Conservation (phyloP, 345 rosid genomes). For the Moringa oleifera region DNA sequence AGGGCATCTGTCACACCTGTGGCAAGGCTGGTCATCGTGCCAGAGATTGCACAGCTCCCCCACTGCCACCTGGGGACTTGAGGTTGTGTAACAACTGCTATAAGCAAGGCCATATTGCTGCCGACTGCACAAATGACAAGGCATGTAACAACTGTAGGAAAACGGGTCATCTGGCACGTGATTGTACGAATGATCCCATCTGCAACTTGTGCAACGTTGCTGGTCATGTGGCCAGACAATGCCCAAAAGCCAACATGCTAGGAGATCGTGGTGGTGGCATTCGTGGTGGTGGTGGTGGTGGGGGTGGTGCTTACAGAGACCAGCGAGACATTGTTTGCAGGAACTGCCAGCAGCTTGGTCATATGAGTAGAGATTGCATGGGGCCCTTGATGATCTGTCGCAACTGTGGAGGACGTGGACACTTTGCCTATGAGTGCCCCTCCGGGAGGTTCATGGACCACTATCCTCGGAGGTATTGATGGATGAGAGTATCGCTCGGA, state of each 20-base stretch:
- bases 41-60: constrained; percentile 71
- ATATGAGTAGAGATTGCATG: constrained; percentile 76
- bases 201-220: constrained; percentile 77
- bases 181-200: constrained; percentile 73
- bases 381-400: constrained; percentile 75
- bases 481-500: neutral
- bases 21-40: constrained; percentile 95
- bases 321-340: constrained; percentile 67
- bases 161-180: constrained; percentile 90
- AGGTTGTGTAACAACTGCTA: constrained; percentile 95
- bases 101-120: constrained; percentile 85
- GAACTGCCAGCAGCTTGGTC: constrained; percentile 76
- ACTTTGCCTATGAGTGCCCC: constrained; percentile 79
- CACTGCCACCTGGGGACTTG: constrained; percentile 65
- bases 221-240: constrained; percentile 80
- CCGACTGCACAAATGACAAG: constrained; percentile 89
- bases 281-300: constrained; percentile 18
- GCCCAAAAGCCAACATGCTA: constrained; percentile 53
- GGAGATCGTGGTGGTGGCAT: constrained; percentile 40
- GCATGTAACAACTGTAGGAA: constrained; percentile 97
- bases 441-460: constrained; percentile 80
- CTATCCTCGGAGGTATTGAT: constrained; percentile 67
- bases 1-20: constrained; percentile 95
- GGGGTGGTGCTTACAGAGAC: constrained; percentile 45
- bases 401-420: constrained; percentile 97